A percentile compares a stretch with the other conserved stretches of the same genome.
Conservation (phyloP, 1,284 basidiomycete species). For the Ganoderma sinense region DNA sequence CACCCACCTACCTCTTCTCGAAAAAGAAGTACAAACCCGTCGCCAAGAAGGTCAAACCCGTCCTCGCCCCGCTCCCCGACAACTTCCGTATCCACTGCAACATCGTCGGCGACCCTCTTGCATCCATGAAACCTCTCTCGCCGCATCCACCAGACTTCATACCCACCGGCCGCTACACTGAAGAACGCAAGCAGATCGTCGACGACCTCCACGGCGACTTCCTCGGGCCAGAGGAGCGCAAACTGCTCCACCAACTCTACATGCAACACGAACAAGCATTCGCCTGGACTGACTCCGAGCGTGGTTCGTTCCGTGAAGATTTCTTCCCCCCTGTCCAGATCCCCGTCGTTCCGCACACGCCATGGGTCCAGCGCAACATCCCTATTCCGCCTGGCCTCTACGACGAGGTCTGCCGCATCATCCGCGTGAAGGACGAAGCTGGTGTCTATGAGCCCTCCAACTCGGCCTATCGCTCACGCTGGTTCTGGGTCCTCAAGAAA, state of each 20-base stretch:
- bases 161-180: conserved; percentile 42
- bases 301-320: conserved; percentile 43
- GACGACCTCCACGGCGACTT: conserved; percentile 40
- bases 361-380: conserved; percentile 47
- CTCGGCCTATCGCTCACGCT: conserved; percentile 46
- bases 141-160: conserved; percentile 36
- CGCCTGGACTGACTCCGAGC: conserved; percentile 43
- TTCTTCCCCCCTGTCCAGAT: conserved; percentile 45
- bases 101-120: conserved; percentile 44
- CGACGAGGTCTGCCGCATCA: conserved; percentile 41
- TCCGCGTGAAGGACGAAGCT: conserved; percentile 42
- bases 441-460: conserved; percentile 47
- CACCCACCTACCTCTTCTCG: no score
- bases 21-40: conserved; percentile 51
- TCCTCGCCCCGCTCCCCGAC: conserved; percentile 37
- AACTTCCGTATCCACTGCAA: conserved; percentile 42
- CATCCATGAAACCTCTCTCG: conserved; percentile 36
- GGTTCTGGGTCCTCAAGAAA: conserved; percentile 51
- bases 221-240: conserved; percentile 39
- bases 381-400: conserved; percentile 48
- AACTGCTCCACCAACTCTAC: conserved; percentile 43
- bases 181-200: conserved; percentile 34
- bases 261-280: conserved; percentile 41
- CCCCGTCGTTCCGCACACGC: conserved; percentile 42
- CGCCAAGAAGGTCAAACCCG: conserved; percentile 38